A percentile compares a stretch with the other conserved stretches of the same genome.
phyloP scores from a whole-genome alignment of 495 filamentous ascomycete genomes.

The Talaromyces nanjingensis region DNA sequence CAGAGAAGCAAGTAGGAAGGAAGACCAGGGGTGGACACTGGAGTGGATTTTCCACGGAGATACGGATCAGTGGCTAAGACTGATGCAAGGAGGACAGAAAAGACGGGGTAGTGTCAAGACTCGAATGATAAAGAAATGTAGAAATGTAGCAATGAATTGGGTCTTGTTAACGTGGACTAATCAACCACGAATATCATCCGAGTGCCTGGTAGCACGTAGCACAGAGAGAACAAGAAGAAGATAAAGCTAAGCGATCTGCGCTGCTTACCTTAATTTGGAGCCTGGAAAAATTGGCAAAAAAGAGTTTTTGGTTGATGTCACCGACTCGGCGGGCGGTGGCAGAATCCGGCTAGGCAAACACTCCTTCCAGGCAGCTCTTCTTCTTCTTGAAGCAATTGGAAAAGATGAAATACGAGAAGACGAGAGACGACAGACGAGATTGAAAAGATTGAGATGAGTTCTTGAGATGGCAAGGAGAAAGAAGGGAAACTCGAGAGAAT shows the following conservation, averaged over 20 bases:
- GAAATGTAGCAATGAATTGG: not conserved
- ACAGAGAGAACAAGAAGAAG: not conserved
- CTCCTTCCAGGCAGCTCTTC: not conserved
- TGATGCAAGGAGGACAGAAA: not conserved
- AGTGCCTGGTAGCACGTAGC: not conserved
- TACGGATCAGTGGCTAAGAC: not conserved
- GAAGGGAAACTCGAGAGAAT: not conserved
- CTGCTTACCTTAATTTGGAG: not conserved
- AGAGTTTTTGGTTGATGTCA: conserved; percentile 4
- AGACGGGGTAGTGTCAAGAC: not conserved
- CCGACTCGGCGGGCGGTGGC: not conserved
- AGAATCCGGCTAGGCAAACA: not conserved
- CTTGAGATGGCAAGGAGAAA: not conserved
- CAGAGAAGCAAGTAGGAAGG: not conserved
- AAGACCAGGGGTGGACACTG: not conserved
- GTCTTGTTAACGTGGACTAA: not conserved
- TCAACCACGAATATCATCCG: not conserved
- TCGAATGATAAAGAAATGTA: not conserved
- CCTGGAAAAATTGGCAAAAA: not conserved
- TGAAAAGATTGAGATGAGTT: not conserved
- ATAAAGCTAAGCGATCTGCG: not conserved
- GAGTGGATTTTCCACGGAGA: conserved; percentile 1
- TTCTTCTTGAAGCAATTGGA: not conserved
- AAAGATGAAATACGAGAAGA: not conserved
- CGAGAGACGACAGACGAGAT: not conserved